Conservation (phyloP, 1,284 basidiomycete genomes). For the Mycena citricolor region DNA sequence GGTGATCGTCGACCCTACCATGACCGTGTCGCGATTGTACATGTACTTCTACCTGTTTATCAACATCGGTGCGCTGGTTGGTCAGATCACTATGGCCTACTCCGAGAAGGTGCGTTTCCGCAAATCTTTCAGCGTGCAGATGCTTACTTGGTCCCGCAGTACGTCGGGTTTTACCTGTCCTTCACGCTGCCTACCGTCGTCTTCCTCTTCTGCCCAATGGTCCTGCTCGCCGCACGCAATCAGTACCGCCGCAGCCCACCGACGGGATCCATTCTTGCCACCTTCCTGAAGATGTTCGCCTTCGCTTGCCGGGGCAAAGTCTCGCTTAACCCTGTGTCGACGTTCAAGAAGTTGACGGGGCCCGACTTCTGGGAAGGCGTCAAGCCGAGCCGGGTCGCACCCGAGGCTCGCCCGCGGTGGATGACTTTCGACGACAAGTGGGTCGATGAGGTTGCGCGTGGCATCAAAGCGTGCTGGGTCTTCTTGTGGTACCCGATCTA, state of each 20-base stretch:
- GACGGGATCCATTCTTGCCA: constrained; percentile 69
- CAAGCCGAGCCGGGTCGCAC: constrained; percentile 60
- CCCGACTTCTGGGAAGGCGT: constrained; percentile 78
- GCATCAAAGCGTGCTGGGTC: constrained; percentile 81
- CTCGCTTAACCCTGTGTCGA: constrained; percentile 55
- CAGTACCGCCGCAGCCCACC: constrained; percentile 71
- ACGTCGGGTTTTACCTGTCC: constrained; percentile 71
- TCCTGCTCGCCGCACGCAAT: constrained; percentile 68
- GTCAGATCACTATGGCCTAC: constrained; percentile 71
- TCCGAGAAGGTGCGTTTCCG: constrained; percentile 59
- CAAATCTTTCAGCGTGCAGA: not conserved
- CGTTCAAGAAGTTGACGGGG: constrained; percentile 51
- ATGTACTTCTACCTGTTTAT: constrained; percentile 83
- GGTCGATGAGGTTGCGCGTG: constrained; percentile 83
- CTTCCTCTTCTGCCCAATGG: constrained; percentile 68
- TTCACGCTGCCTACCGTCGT: constrained; percentile 67
- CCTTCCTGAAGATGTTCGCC: constrained; percentile 49
- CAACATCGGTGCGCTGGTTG: constrained; percentile 73
- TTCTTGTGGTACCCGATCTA: constrained; percentile 78
- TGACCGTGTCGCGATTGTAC: constrained; percentile 73
- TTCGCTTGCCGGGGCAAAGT: constrained; percentile 54
- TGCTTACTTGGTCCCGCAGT: constrained; percentile 35
- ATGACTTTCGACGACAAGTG: constrained; percentile 76
- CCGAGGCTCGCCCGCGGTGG: constrained; percentile 52
- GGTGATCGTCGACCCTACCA: constrained; percentile 78